Conservation (phyloP, 495 filamentous ascomycete genomes). For the Penicillium goetzii region DNA sequence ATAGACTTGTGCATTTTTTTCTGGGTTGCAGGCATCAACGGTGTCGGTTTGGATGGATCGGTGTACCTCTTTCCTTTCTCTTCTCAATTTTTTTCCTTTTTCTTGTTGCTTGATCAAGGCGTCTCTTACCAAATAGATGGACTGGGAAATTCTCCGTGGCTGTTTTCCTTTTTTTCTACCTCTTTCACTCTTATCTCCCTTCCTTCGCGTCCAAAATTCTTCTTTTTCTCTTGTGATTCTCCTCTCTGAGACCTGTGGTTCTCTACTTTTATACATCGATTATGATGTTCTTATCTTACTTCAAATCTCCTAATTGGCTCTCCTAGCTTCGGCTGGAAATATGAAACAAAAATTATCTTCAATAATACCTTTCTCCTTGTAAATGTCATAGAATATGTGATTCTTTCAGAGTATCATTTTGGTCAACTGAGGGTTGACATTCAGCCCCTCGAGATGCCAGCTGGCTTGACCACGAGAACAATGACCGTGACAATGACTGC, state of each 20-base stretch:
- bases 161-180: conserved; percentile 25
- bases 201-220: conserved; percentile 25
- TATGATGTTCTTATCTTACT: conserved; percentile 15
- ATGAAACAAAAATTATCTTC: conserved; percentile 21
- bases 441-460: not conserved
- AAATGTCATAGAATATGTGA: not conserved
- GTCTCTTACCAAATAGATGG: conserved; percentile 41
- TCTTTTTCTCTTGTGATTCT: conserved; percentile 27
- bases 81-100: conserved; percentile 25
- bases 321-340: conserved; percentile 22
- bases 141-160: conserved; percentile 32
- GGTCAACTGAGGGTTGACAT: not conserved
- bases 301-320: conserved; percentile 29
- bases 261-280: conserved; percentile 21
- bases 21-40: conserved; percentile 38
- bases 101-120: conserved; percentile 37
- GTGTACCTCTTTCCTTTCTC: conserved; percentile 25
- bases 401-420: not conserved
- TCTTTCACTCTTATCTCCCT: conserved; percentile 17
- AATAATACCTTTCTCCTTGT: not conserved
- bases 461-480: not conserved
- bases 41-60: conserved; percentile 36
- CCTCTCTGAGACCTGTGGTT: conserved; percentile 33
- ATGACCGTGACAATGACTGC: not conserved
- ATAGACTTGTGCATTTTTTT: conserved; percentile 55